Conservation (phyloP, 305 asterid genomes). For the Solanum chacoense region DNA sequence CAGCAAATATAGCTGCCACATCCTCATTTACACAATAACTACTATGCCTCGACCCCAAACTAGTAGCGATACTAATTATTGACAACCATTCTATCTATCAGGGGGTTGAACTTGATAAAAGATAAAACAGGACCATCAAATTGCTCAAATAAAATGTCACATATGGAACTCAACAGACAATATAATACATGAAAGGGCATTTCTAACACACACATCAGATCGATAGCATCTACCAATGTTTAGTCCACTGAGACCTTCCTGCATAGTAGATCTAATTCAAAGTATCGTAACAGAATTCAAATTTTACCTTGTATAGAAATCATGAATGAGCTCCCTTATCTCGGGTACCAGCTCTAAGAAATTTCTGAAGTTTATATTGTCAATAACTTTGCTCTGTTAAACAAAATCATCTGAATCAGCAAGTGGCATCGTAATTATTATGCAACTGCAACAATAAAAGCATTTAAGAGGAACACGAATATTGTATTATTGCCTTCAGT, state of each 20-base stretch:
- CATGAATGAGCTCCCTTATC: constrained; percentile 84
- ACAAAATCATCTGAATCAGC: not conserved
- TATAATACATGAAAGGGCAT: not conserved
- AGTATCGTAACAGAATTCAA: not conserved
- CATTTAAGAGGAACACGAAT: not conserved
- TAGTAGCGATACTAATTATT: not conserved
- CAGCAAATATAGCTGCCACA: not conserved
- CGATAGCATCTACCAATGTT: not conserved
- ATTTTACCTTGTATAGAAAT: constrained; percentile 77
- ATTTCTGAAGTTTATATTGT: constrained; percentile 66
- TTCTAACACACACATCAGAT: not conserved
- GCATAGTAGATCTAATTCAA: not conserved
- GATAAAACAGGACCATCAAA: not conserved
- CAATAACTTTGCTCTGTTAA: constrained; percentile 84
- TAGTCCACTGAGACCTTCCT: not conserved
- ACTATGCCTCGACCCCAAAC: not conserved
- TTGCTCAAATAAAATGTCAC: not conserved
- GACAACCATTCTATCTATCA: not conserved
- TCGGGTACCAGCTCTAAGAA: constrained; percentile 89
- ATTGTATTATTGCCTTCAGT: constrained; percentile 43
- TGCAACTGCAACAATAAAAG: not conserved
- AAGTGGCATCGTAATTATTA: not conserved
- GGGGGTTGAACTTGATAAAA: not conserved
- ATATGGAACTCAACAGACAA: not conserved
- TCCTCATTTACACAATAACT: not conserved